Percentiles rank a stretch among this genome's conserved stretches.
phyloP scores from a whole-genome alignment of 2,329 filamentous ascomycete genomes.

The Pseudonectria foliicola region DNA sequence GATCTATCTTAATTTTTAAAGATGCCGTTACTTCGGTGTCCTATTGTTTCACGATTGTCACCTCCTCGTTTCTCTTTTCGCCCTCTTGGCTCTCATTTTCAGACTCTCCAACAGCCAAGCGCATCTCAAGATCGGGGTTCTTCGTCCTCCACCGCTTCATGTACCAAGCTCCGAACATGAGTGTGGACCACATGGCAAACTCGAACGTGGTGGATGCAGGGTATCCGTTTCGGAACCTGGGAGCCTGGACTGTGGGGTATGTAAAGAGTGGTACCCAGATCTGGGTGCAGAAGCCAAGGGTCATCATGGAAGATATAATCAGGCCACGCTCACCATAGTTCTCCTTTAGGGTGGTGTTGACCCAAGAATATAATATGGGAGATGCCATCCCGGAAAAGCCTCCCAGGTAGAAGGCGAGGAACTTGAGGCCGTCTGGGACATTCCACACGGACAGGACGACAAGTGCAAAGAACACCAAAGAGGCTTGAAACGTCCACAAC shows the following conservation, averaged over 20 bases:
- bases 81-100: no score
- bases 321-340: conserved; percentile 26
- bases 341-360: conserved; percentile 24
- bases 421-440: conserved; percentile 23
- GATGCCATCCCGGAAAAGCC: conserved; percentile 25
- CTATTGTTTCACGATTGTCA: no score
- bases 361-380: conserved; percentile 26
- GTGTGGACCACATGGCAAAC: conserved; percentile 19
- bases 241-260: conserved; percentile 21
- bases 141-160: conserved; percentile 20
- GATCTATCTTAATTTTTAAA: no score
- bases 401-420: conserved; percentile 25
- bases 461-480: conserved; percentile 16
- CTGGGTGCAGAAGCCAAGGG: conserved; percentile 24
- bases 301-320: conserved; percentile 29
- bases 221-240: conserved; percentile 20
- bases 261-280: conserved; percentile 25
- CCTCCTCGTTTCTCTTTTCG: no score
- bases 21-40: no score
- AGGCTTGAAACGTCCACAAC: conserved; percentile 21
- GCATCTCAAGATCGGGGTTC: conserved; percentile 15
- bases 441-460: conserved; percentile 24
- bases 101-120: background rate
- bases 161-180: conserved; percentile 21
- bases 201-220: conserved; percentile 19